Conservation (phyloP, 345 rosid genomes). For the Camelina sativa region DNA sequence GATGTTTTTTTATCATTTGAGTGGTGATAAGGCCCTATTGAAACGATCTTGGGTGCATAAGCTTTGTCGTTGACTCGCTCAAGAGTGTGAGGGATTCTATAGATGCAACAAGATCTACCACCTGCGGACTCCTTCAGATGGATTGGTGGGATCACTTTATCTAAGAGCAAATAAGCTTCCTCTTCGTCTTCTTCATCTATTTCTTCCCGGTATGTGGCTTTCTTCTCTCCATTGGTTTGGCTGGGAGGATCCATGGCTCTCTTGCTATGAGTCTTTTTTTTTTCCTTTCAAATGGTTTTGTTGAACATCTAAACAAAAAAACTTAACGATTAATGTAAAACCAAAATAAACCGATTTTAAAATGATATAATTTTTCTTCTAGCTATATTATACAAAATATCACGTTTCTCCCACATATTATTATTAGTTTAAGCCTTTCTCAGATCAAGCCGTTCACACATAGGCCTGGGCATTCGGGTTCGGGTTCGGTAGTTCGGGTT, state of each 20-base stretch:
- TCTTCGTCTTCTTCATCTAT: not conserved
- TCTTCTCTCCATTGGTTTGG: not conserved
- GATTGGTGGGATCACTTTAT: slow-evolving; percentile 25
- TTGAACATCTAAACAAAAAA: not conserved
- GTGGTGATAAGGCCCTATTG: slow-evolving; percentile 56
- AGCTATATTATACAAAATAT: not conserved
- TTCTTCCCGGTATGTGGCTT: not conserved
- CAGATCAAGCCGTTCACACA: not conserved
- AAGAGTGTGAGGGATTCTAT: slow-evolving; percentile 52
- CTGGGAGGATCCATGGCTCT: not conserved
- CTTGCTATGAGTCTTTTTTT: not conserved
- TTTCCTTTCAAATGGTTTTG: not conserved
- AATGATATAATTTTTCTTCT: not conserved
- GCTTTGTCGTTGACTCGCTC: slow-evolving; percentile 39
- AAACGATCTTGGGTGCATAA: slow-evolving; percentile 51
- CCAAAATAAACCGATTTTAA: not conserved
- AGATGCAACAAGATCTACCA: slow-evolving; percentile 50
- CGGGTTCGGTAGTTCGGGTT: too few species aligned
- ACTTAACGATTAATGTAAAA: not conserved
- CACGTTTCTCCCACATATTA: not conserved
- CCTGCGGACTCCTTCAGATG: slow-evolving; percentile 47
- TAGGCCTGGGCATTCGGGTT: too few species aligned
- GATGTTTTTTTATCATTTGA: slow-evolving; percentile 37
- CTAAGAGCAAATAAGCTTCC: slow-evolving; percentile 18
- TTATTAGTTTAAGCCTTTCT: not conserved